Conservation (phyloP, 305 asterid species). For the Fraxinus baroniana region DNA sequence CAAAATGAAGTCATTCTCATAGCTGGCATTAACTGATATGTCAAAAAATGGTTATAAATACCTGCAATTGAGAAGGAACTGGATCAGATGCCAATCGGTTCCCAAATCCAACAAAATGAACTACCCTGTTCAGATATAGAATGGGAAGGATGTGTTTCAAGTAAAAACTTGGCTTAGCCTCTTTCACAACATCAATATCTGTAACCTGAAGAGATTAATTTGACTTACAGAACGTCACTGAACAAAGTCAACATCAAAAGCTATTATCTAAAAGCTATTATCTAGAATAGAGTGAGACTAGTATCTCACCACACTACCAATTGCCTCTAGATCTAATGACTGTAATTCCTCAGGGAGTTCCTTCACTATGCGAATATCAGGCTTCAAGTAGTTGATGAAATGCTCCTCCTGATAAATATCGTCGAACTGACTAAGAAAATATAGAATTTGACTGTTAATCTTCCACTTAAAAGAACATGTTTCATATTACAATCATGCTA, state of each 20-base stretch:
- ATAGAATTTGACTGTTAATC: constrained; percentile 46
- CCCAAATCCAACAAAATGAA: constrained; percentile 98
- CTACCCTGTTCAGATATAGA: constrained; percentile 72
- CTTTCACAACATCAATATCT: constrained; percentile 76
- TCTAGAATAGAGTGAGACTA: constrained; percentile 20
- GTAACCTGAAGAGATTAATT: constrained; percentile 55
- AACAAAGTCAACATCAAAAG: constrained; percentile 4
- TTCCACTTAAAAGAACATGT: constrained; percentile 33
- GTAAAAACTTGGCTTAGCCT: constrained; percentile 93
- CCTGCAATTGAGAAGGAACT: constrained; percentile 78
- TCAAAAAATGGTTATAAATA: constrained; percentile 30
- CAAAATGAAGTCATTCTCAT: constrained; percentile 17
- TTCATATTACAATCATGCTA: not conserved
- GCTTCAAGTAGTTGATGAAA: constrained; percentile 85
- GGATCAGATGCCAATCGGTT: constrained; percentile 99
- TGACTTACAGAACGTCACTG: constrained; percentile 3
- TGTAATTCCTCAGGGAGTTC: constrained; percentile 79
- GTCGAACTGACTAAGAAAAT: constrained; percentile 93
- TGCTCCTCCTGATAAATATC: constrained; percentile 93
- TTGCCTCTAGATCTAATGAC: constrained; percentile 88
- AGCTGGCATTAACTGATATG: constrained; percentile 22
- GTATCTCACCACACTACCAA: constrained; percentile 86
- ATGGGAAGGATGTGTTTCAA: constrained; percentile 84
- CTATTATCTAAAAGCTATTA: constrained; percentile 6
- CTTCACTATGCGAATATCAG: constrained; percentile 74